phyloP scores from a whole-genome alignment of 2,329 filamentous ascomycete species.

The Alternaria triticimaculans region DNA sequence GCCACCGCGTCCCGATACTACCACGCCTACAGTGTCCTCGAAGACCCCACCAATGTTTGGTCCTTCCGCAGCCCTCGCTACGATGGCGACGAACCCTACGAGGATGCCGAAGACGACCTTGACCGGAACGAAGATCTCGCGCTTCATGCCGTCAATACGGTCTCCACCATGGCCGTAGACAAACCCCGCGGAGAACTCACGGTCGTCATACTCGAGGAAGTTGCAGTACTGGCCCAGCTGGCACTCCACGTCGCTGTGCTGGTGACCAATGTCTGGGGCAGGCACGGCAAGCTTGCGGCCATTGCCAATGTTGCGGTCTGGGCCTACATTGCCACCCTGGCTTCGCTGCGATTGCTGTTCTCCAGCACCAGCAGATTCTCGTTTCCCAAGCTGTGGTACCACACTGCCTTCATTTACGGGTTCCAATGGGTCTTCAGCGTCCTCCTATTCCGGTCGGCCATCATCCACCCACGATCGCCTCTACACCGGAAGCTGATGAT shows the following conservation, averaged over 20 bases:
- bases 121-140: conserved; percentile 64
- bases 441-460: conserved; percentile 80
- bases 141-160: conserved; percentile 61
- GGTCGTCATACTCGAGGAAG: conserved; percentile 74
- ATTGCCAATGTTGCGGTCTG: conserved; percentile 75
- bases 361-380: conserved; percentile 66
- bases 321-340: conserved; percentile 80
- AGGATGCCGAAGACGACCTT: conserved; percentile 64
- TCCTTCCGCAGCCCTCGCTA: conserved; percentile 40
- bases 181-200: conserved; percentile 75
- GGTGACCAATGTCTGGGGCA: conserved; percentile 65
- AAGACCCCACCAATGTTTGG: conserved; percentile 53
- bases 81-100: conserved; percentile 49
- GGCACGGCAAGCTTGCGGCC: conserved; percentile 65
- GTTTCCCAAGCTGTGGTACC: conserved; percentile 84
- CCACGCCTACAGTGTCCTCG: conserved; percentile 65
- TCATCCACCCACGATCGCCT: conserved; percentile 76
- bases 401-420: conserved; percentile 84
- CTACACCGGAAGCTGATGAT: conserved; percentile 70
- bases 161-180: conserved; percentile 71
- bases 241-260: conserved; percentile 72
- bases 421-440: conserved; percentile 80
- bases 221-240: conserved; percentile 75
- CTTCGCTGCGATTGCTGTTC: conserved; percentile 72
- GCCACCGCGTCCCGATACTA: conserved; percentile 57